Conservation (phyloP, 129 eudicot species). For the Chrysanthemum seticuspe region DNA sequence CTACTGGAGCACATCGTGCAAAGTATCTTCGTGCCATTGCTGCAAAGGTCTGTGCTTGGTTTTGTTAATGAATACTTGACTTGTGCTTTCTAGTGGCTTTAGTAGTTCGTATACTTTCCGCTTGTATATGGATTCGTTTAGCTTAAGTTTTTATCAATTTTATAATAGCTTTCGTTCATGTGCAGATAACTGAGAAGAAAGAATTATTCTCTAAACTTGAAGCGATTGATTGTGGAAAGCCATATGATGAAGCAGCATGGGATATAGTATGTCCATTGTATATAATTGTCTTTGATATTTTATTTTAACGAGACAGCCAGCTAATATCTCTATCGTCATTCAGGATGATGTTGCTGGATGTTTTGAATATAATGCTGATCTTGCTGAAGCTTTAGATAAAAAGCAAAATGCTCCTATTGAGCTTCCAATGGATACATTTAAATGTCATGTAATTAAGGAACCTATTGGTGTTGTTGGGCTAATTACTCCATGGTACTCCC, state of each 20-base stretch:
- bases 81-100: neutral
- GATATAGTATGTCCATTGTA: constrained; percentile 64
- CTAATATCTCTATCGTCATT: constrained; percentile 23
- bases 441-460: constrained; percentile 73
- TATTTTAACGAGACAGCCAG: neutral
- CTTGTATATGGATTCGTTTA: neutral
- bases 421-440: constrained; percentile 88
- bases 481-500: constrained; percentile 86
- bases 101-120: neutral
- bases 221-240: constrained; percentile 87
- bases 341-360: constrained; percentile 99
- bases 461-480: constrained; percentile 96
- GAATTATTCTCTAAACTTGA: constrained; percentile 66
- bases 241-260: constrained; percentile 92
- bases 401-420: constrained; percentile 69
- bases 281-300: neutral
- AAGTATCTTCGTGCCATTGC: constrained; percentile 97
- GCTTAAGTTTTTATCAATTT: neutral
- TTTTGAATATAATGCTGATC: constrained; percentile 92
- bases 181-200: constrained; percentile 78
- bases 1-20: constrained; percentile 93
- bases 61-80: neutral
- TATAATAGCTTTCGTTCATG: constrained; percentile 4
- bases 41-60: constrained; percentile 55
- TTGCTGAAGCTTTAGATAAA: constrained; percentile 89